Conservation (phyloP, 345 rosid genomes). For the Populus euphratica region DNA sequence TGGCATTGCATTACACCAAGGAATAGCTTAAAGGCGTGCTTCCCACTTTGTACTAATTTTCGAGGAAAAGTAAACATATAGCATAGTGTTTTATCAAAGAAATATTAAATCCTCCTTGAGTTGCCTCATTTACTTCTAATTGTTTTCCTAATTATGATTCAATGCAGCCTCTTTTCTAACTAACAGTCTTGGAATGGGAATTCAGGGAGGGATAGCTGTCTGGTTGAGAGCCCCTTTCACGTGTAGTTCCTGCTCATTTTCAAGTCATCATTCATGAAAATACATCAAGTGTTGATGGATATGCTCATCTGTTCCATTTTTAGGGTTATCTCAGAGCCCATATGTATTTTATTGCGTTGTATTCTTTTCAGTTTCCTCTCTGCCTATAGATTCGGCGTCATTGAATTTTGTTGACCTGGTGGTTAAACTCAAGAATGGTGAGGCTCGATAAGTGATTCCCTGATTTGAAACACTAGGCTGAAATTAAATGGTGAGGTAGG, state of each 20-base stretch:
- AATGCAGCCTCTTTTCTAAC: neutral
- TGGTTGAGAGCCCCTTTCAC: neutral
- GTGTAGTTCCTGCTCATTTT: neutral
- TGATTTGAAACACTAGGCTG: neutral
- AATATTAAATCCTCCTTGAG: conserved; percentile 36
- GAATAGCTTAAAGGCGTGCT: conserved; percentile 27
- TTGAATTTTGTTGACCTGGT: neutral
- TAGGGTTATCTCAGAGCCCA: too few species aligned
- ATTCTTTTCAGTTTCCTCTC: too few species aligned
- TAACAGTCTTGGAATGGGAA: conserved; percentile 2
- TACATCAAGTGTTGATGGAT: neutral
- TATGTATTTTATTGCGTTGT: too few species aligned
- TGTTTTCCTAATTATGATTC: conserved; percentile 16
- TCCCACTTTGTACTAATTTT: conserved; percentile 49
- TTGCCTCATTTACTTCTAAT: conserved; percentile 25
- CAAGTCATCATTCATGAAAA: neutral
- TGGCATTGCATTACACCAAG: conserved; percentile 18
- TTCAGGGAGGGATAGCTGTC: conserved; percentile 1
- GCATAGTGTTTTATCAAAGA: conserved; percentile 48
- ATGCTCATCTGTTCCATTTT: neutral
- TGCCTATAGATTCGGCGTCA: neutral
- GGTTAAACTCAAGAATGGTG: neutral
- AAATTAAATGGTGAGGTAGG: neutral
- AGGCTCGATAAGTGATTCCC: neutral
- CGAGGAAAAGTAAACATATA: conserved; percentile 45